Conservation (phyloP, 2,329 filamentous ascomycete genomes). For the Xylariomycetidae sp. region DNA sequence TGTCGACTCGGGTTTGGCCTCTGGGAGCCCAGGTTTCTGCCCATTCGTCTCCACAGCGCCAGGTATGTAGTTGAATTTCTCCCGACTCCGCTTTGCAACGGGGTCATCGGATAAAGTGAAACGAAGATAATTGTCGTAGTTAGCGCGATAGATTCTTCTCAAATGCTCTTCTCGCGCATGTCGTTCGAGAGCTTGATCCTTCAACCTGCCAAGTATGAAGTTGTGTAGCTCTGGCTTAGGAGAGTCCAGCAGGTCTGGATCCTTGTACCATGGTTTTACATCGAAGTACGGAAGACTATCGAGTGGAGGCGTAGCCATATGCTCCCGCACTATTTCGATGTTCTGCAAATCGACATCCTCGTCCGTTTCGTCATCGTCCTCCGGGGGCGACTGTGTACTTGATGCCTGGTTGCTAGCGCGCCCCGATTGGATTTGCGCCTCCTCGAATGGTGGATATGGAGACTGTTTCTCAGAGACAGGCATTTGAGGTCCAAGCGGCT, state of each 20-base stretch:
- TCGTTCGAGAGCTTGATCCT: constrained; percentile 33
- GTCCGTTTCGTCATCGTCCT: constrained; percentile 48
- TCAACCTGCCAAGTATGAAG: constrained; percentile 41
- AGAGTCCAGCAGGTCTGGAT: constrained; percentile 37
- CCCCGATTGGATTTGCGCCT: constrained; percentile 18
- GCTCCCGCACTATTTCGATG: constrained; percentile 43
- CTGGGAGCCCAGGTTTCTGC: constrained; percentile 36
- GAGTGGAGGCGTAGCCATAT: constrained; percentile 48
- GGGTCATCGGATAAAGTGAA: constrained; percentile 53
- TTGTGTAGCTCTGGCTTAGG: constrained; percentile 35
- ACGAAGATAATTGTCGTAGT: constrained; percentile 46
- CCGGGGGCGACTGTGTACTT: constrained; percentile 43
- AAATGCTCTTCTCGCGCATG: constrained; percentile 32
- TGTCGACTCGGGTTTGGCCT: constrained; percentile 48
- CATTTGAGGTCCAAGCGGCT: constrained; percentile 6
- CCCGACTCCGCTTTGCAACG: constrained; percentile 47
- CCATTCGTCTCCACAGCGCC: constrained; percentile 29
- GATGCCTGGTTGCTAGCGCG: constrained; percentile 23
- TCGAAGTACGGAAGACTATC: constrained; percentile 46
- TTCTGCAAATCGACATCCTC: constrained; percentile 47
- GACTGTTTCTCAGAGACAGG: constrained; percentile 15
- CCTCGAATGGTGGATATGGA: constrained; percentile 20
- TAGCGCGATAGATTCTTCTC: constrained; percentile 37
- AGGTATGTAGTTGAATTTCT: constrained; percentile 41
- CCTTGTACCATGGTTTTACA: constrained; percentile 42